These are phyloP conservation scores for Globisporangium irregulare DNA, from an alignment of 352 stramenopile genomes.

Conservation along the genomic window DNA sequence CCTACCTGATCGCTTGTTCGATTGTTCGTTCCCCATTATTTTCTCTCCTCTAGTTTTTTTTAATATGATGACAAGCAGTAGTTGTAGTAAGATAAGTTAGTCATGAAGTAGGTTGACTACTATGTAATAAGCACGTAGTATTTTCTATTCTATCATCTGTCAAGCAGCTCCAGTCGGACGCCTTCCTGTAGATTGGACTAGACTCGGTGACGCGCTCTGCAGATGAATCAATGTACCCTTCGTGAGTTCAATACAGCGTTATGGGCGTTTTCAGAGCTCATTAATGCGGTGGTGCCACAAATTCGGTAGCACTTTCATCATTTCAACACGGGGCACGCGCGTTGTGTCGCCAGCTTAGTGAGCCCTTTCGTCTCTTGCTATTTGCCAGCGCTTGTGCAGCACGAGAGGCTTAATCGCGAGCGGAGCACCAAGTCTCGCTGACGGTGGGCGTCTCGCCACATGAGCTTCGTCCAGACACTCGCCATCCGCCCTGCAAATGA, in stretches of 20 bases:
- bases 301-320: too few species aligned
- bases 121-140: constrained; percentile 3
- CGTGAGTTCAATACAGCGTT: not conserved
- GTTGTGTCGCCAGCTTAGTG: too few species aligned
- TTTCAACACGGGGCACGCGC: too few species aligned
- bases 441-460: too few species aligned
- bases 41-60: not conserved
- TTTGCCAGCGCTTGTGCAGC: too few species aligned
- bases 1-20: not conserved
- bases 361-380: too few species aligned
- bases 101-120: not conserved
- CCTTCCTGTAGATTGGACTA: not conserved
- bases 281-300: too few species aligned
- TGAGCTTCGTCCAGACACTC: too few species aligned
- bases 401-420: too few species aligned
- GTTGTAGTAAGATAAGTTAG: constrained; percentile 1
- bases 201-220: not conserved
- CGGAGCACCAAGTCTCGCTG: too few species aligned
- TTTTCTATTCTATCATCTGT: not conserved
- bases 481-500: too few species aligned
- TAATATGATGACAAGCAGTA: not conserved
- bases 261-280: too few species aligned
- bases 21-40: not conserved
- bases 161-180: not conserved
- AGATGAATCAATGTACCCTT: not conserved